Percentiles rank a stretch among this genome's conserved stretches.
phyloP scores from a whole-genome alignment of 2,329 filamentous ascomycete genomes.

The Fusarium napiforme region DNA sequence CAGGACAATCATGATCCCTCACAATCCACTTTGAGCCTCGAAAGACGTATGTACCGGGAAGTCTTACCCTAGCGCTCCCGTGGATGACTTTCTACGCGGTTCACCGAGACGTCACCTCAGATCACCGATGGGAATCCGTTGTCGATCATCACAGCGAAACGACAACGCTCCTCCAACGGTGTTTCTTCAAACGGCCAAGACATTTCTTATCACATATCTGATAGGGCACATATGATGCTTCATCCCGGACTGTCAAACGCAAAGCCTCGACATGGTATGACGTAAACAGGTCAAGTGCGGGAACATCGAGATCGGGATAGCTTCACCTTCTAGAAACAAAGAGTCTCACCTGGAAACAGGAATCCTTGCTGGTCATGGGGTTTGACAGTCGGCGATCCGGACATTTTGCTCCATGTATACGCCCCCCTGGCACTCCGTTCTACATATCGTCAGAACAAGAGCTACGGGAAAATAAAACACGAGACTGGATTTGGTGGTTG shows the following conservation, averaged over 20 bases:
- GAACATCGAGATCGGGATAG: constrained; percentile 29
- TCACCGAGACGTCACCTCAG: constrained; percentile 21
- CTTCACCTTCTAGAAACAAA: constrained; percentile 15
- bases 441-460: neutral
- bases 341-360: neutral
- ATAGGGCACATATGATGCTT: constrained; percentile 18
- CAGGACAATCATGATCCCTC: neutral
- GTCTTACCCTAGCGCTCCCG: constrained; percentile 34
- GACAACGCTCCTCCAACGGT: neutral
- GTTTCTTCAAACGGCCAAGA: neutral
- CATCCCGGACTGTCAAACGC: constrained; percentile 5
- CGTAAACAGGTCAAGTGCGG: constrained; percentile 13
- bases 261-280: constrained; percentile 27
- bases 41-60: constrained; percentile 9
- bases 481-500: too few species aligned
- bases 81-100: neutral
- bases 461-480: too few species aligned
- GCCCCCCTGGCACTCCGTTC: neutral
- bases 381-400: constrained; percentile 9
- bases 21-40: constrained; percentile 11
- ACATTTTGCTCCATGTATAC: constrained; percentile 28
- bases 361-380: constrained; percentile 5
- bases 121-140: constrained; percentile 9
- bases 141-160: constrained; percentile 8
- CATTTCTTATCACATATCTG: neutral